Percentiles rank a stretch among this genome's conserved stretches.
Evolutionary conservation across 306 rosid species (phyloP).

Genomic region (Cicer pinnatifidum): DNA sequence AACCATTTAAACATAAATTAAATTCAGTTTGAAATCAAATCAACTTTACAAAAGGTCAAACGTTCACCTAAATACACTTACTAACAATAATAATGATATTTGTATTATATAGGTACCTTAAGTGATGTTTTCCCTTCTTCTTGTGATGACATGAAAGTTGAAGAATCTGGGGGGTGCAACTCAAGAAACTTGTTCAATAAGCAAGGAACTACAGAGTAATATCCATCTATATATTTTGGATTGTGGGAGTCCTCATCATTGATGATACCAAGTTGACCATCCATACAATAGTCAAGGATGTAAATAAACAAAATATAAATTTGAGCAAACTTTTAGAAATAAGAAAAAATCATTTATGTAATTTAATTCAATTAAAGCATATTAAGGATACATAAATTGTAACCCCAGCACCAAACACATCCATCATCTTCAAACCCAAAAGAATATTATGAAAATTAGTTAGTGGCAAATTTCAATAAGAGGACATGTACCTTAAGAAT

Average conservation of each 20-base stretch:
- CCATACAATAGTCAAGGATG: conserved; percentile 76
- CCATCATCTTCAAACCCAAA: conserved; percentile 76
- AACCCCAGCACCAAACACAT: conserved; percentile 96
- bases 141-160: conserved; percentile 53
- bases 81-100: too few species aligned
- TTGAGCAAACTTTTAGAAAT: conserved; percentile 32
- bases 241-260: conserved; percentile 55
- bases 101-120: conserved; percentile 43
- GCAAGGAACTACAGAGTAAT: conserved; percentile 57
- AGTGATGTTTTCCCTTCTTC: conserved; percentile 46
- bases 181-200: conserved; percentile 62
- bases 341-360: conserved; percentile 34
- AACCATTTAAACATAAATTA: too few species aligned
- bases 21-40: too few species aligned
- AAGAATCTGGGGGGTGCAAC: conserved; percentile 50
- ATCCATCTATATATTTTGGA: conserved; percentile 55
- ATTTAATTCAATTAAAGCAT: conserved; percentile 32
- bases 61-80: too few species aligned
- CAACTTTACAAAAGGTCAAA: too few species aligned
- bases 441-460: conserved; percentile 40
- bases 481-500: too few species aligned
- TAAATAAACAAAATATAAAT: conserved; percentile 21
- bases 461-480: conserved; percentile 25
- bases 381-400: conserved; percentile 87
- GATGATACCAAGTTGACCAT: conserved; percentile 87